These are phyloP conservation scores for Sugiyamaella smithiae DNA, from an alignment of 805 yeast genomes.

Conservation along the genomic window DNA sequence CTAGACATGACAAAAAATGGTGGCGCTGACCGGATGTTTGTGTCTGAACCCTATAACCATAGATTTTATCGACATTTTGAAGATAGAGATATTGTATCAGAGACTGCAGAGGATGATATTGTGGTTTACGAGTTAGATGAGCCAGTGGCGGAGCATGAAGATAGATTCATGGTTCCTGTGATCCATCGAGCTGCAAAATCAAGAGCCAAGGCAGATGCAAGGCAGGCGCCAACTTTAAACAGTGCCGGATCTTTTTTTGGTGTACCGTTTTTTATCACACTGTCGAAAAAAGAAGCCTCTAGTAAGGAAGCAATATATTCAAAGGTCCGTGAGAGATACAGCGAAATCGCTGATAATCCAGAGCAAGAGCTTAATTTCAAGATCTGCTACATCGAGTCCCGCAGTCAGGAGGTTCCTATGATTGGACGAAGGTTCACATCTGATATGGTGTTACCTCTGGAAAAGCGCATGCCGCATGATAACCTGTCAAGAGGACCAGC, in stretches of 20 bases:
- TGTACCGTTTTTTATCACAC: constrained; percentile 67
- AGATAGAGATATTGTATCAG: constrained; percentile 54
- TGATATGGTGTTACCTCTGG: constrained; percentile 3
- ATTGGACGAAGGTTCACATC: constrained; percentile 16
- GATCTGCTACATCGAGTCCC: constrained; percentile 1
- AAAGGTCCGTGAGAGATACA: constrained; percentile 46
- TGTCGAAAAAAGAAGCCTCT: constrained; percentile 49
- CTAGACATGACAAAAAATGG: constrained; percentile 23
- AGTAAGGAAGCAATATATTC: constrained; percentile 58
- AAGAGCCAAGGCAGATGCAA: constrained; percentile 5
- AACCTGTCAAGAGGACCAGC: neutral
- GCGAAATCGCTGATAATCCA: neutral
- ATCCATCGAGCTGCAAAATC: constrained; percentile 16
- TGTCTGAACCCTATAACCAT: constrained; percentile 62
- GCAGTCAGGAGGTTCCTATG: constrained; percentile 12
- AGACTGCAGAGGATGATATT: constrained; percentile 64
- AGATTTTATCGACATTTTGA: constrained; percentile 71
- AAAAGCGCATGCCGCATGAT: neutral
- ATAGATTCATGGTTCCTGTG: constrained; percentile 25
- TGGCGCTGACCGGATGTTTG: constrained; percentile 41
- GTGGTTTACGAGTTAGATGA: constrained; percentile 55
- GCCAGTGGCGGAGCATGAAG: constrained; percentile 11
- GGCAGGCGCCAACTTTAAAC: constrained; percentile 4
- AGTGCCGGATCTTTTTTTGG: constrained; percentile 49
- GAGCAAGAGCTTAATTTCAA: neutral